Conservation (phyloP, 495 filamentous ascomycete species). For the Podospora pseudopauciseta region DNA sequence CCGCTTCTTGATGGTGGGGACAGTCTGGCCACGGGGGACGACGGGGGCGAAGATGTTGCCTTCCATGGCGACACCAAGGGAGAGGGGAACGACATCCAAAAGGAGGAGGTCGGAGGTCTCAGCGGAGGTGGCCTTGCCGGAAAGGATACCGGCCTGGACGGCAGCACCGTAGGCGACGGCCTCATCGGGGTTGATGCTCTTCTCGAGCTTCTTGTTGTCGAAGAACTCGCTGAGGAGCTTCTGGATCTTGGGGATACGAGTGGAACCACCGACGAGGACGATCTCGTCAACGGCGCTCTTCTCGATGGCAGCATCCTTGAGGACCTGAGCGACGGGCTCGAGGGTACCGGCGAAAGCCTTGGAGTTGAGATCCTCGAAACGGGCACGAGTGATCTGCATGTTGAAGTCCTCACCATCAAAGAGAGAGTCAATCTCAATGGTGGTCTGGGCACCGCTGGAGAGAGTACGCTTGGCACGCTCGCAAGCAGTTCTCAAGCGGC, state of each 20-base stretch:
- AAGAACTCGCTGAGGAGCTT: conserved; percentile 98
- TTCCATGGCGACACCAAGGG: conserved; percentile 99
- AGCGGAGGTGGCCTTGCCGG: conserved; percentile 92
- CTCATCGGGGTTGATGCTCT: conserved; percentile 99
- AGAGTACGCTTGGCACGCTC: conserved; percentile 99
- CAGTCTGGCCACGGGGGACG: conserved; percentile 84
- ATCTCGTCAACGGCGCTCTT: conserved; percentile 97
- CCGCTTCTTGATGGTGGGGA: conserved; percentile 89
- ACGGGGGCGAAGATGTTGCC: conserved; percentile 99
- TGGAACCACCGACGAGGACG: conserved; percentile 96
- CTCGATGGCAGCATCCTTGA: conserved; percentile 92
- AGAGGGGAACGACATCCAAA: conserved; percentile 94
- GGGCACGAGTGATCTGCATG: conserved; percentile 97
- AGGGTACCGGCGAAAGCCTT: conserved; percentile 94
- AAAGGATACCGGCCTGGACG: conserved; percentile 97
- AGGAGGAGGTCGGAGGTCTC: conserved; percentile 94
- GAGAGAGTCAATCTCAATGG: conserved; percentile 98
- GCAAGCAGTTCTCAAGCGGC: conserved; percentile 95
- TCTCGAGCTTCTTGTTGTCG: conserved; percentile 99
- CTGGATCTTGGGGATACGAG: conserved; percentile 98
- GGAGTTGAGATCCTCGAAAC: conserved; percentile 98
- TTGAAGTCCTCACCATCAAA: conserved; percentile 98
- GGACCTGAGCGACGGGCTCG: conserved; percentile 96
- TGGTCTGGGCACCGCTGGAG: conserved; percentile 93
- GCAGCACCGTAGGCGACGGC: conserved; percentile 98